phyloP scores from a whole-genome alignment of 1,139 yeast genomes.

The Hemisphaericaspora subhashii region DNA sequence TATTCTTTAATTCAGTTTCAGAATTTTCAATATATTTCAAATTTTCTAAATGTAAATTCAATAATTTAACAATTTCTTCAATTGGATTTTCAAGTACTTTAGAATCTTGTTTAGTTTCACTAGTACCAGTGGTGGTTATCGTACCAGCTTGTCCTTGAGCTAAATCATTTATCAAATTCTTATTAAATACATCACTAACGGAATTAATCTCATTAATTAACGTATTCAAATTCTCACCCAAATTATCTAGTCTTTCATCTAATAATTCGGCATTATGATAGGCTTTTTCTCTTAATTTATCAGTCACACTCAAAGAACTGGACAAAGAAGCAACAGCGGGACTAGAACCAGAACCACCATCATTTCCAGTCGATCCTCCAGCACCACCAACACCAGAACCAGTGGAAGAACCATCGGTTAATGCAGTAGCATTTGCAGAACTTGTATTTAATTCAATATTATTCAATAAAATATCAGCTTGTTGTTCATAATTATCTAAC shows the following conservation, averaged over 20 bases:
- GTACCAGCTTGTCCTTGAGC: slow-evolving; percentile 19
- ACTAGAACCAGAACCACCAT: slow-evolving; percentile 8
- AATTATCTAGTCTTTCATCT: slow-evolving; percentile 75
- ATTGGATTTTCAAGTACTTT: slow-evolving; percentile 43
- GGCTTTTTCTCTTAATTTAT: slow-evolving; percentile 88
- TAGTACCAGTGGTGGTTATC: not conserved
- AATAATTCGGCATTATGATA: slow-evolving; percentile 84
- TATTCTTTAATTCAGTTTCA: slow-evolving; percentile 67
- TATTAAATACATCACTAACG: slow-evolving; percentile 80
- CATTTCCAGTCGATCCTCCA: slow-evolving; percentile 10
- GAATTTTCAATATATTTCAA: slow-evolving; percentile 81
- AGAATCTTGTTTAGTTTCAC: slow-evolving; percentile 7
- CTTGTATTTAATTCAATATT: slow-evolving; percentile 36
- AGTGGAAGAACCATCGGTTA: slow-evolving; percentile 9
- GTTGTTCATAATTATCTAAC: slow-evolving; percentile 81
- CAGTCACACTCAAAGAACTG: slow-evolving; percentile 45
- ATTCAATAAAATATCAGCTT: slow-evolving; percentile 63
- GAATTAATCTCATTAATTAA: slow-evolving; percentile 84
- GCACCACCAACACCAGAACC: slow-evolving; percentile 1
- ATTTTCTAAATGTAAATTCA: slow-evolving; percentile 88
- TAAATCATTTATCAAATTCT: slow-evolving; percentile 40
- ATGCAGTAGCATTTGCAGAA: slow-evolving; percentile 9
- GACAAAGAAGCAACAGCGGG: slow-evolving; percentile 10
- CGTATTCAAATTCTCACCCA: slow-evolving; percentile 74
- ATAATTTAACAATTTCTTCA: slow-evolving; percentile 71